Conservation (phyloP, 2,329 filamentous ascomycete species). For the Colletotrichum echinochloae region DNA sequence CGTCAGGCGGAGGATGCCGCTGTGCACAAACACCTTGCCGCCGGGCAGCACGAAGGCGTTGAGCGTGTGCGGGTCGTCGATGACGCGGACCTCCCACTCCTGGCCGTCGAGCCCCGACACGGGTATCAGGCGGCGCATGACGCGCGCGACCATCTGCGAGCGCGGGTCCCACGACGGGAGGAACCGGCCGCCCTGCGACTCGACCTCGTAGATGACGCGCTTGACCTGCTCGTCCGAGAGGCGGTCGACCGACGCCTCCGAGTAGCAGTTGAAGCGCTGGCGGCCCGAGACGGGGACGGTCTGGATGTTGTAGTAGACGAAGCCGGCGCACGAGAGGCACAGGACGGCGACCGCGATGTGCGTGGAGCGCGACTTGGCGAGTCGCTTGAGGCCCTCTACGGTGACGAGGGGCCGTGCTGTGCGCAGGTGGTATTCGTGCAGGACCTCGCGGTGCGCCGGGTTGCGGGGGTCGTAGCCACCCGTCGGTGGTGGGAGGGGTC, state of each 20-base stretch:
- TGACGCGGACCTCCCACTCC: conserved; percentile 80
- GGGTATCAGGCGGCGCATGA: conserved; percentile 75
- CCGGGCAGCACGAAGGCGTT: conserved; percentile 85
- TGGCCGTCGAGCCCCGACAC: conserved; percentile 70
- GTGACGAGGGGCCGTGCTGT: conserved; percentile 51
- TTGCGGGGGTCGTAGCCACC: conserved; percentile 25
- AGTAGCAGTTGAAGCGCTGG: conserved; percentile 78
- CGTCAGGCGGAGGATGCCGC: conserved; percentile 77
- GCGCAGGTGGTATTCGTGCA: conserved; percentile 43
- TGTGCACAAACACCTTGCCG: conserved; percentile 84
- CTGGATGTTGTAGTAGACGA: conserved; percentile 79
- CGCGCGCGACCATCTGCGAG: conserved; percentile 67
- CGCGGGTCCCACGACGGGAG: conserved; percentile 71
- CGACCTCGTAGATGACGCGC: conserved; percentile 65
- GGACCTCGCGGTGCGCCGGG: conserved; percentile 24
- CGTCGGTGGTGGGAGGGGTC: background rate
- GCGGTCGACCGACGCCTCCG: conserved; percentile 64
- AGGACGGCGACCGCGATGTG: conserved; percentile 56
- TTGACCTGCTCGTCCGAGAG: conserved; percentile 67
- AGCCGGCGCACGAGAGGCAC: conserved; percentile 59
- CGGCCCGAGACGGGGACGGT: conserved; percentile 79
- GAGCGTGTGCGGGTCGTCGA: conserved; percentile 70
- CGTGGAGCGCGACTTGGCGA: conserved; percentile 50
- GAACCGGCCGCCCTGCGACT: conserved; percentile 65
- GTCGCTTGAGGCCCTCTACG: conserved; percentile 47